Conservation (phyloP, 2,329 filamentous ascomycete genomes). For the Stylonectria norvegica region DNA sequence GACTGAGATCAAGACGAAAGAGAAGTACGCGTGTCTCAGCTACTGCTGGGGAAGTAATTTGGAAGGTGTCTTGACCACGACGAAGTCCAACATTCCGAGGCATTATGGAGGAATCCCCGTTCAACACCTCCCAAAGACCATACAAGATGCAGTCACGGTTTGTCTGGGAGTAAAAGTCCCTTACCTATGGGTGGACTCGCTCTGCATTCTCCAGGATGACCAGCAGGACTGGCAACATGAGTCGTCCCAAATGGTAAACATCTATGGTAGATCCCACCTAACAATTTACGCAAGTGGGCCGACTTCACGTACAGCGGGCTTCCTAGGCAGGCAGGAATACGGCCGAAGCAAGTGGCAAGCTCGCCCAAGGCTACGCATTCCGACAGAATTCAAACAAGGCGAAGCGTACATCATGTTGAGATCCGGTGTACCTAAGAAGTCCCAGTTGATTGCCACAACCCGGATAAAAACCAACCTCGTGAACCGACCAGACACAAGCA, state of each 20-base stretch:
- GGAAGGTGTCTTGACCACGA: neutral
- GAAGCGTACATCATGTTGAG: too few species aligned
- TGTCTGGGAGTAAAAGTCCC: neutral
- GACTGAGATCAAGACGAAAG: too few species aligned
- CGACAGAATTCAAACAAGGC: too few species aligned
- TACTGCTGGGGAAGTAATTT: slow-evolving; percentile 3
- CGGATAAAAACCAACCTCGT: too few species aligned
- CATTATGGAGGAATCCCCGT: neutral
- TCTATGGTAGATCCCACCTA: slow-evolving; percentile 2
- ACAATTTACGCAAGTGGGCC: slow-evolving; percentile 1
- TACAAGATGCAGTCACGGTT: neutral
- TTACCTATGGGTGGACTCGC: slow-evolving; percentile 4
- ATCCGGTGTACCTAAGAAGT: too few species aligned
- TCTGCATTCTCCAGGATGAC: slow-evolving; percentile 5
- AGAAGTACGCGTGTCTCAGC: slow-evolving; percentile 3
- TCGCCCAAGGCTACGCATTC: too few species aligned
- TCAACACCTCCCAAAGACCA: neutral
- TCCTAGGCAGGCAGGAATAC: slow-evolving; percentile 1
- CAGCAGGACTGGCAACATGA: neutral
- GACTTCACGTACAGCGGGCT: neutral
- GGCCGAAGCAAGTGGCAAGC: neutral
- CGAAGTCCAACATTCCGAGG: neutral
- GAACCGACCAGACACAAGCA: too few species aligned
- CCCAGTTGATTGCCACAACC: too few species aligned
- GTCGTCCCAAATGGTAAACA: slow-evolving; percentile 1